phyloP scores from a whole-genome alignment of 176 grass and related monocot species.

The Phragmites australis region DNA sequence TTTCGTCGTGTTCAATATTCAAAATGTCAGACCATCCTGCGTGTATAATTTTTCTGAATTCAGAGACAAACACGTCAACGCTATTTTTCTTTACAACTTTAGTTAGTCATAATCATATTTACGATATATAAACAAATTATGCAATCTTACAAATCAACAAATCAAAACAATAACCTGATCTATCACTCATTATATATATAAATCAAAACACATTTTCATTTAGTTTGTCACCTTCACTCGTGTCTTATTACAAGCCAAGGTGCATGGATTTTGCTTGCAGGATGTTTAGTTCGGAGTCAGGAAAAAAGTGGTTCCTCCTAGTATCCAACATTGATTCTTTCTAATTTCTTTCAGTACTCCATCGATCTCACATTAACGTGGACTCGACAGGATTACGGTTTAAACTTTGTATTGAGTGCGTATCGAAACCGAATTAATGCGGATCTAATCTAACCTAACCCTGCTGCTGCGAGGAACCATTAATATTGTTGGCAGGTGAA shows the following conservation, averaged over 20 bases:
- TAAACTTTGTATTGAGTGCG: not conserved
- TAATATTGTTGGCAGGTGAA: not conserved
- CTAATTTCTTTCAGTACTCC: not conserved
- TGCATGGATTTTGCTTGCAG: slow-evolving; percentile 22
- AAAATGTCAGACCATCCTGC: no score
- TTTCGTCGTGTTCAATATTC: no score
- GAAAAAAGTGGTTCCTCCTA: slow-evolving; percentile 25
- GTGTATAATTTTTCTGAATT: no score
- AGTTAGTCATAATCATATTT: no score
- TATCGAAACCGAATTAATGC: not conserved
- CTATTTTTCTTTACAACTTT: no score
- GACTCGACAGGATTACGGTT: not conserved
- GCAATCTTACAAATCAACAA: no score
- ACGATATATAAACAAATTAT: no score
- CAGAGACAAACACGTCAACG: no score
- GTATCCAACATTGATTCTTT: slow-evolving; percentile 11
- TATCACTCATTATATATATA: no score
- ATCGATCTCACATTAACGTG: not conserved
- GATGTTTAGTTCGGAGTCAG: slow-evolving; percentile 16
- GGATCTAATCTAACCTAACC: not conserved
- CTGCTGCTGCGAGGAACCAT: not conserved
- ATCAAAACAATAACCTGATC: no score
- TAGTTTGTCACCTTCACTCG: not conserved
- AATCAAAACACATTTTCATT: no score
- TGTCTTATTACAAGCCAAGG: slow-evolving; percentile 1